Evolutionary conservation across 2,329 filamentous ascomycete genomes (phyloP).

Genomic region (Exophiala xenobiotica): DNA sequence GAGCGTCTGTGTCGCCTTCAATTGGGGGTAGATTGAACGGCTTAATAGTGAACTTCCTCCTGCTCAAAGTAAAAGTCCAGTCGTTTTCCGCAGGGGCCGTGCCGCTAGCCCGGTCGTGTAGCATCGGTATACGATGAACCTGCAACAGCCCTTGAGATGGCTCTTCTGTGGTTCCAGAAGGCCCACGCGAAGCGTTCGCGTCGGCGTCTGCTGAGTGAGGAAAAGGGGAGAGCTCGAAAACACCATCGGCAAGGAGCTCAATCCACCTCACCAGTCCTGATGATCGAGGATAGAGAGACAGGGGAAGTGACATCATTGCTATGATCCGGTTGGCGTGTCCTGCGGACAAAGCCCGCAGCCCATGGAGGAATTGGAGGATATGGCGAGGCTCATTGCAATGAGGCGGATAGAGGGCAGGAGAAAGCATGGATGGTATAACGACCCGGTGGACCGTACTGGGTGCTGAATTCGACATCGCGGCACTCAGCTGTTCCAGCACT

Average conservation of each 20-base stretch:
- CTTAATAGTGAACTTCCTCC: conserved; percentile 78
- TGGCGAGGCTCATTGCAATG: conserved; percentile 67
- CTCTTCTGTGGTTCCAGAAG: conserved; percentile 62
- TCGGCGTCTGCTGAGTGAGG: conserved; percentile 58
- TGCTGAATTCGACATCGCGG: conserved; percentile 55
- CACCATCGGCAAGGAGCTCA: conserved; percentile 79
- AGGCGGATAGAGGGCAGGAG: conserved; percentile 78
- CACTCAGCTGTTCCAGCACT: conserved; percentile 61
- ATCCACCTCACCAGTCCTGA: conserved; percentile 80
- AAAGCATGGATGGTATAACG: conserved; percentile 79
- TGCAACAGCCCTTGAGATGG: conserved; percentile 82
- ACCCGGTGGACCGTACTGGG: conserved; percentile 69
- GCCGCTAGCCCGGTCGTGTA: conserved; percentile 82
- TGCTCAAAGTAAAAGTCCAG: conserved; percentile 84
- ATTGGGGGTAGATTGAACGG: conserved; percentile 87
- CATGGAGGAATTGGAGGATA: conserved; percentile 78
- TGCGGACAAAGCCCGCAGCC: conserved; percentile 71
- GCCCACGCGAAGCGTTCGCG: conserved; percentile 16
- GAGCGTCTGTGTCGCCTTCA: conserved; percentile 68
- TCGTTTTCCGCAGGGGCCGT: conserved; percentile 73
- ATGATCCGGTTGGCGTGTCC: conserved; percentile 65
- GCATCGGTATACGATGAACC: conserved; percentile 77
- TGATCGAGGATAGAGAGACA: conserved; percentile 73
- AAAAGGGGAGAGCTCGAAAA: conserved; percentile 77
- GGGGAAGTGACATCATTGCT: conserved; percentile 72